Conservation (phyloP, 306 rosid genomes). For the Adenanthera pavonina region DNA sequence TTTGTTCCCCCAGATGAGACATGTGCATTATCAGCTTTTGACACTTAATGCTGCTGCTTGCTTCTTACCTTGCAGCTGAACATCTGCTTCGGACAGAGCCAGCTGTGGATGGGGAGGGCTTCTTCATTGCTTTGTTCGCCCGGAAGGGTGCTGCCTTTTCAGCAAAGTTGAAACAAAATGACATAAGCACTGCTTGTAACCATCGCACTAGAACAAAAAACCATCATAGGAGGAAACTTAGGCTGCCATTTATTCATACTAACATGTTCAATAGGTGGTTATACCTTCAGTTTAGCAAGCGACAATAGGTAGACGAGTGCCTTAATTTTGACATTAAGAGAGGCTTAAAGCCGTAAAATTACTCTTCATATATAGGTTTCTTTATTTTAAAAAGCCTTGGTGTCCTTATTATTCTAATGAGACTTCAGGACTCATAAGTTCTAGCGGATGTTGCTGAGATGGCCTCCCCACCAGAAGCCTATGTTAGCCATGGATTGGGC, state of each 20-base stretch:
- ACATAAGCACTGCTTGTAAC: background rate
- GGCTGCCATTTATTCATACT: slow-evolving; percentile 21
- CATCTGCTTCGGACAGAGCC: slow-evolving; percentile 72
- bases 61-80: slow-evolving; percentile 51
- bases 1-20: background rate
- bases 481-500: no score
- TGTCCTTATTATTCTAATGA: background rate
- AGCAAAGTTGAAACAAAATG: background rate
- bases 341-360: background rate
- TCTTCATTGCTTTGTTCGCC: slow-evolving; percentile 79
- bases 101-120: slow-evolving; percentile 77
- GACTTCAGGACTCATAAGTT: no score
- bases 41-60: background rate
- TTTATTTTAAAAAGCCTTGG: background rate
- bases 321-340: background rate
- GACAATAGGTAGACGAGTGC: background rate
- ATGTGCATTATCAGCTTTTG: background rate
- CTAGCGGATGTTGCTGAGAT: background rate
- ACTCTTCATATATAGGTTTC: background rate
- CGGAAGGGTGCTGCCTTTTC: slow-evolving; percentile 23
- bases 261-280: slow-evolving; percentile 51
- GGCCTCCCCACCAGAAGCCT: background rate
- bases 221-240: slow-evolving; percentile 25
- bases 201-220: slow-evolving; percentile 1
- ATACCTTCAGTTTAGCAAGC: slow-evolving; percentile 20